These are phyloP conservation scores for Populus hybrid DNA, from an alignment of 441 rosid species.

Conservation along the genomic window DNA sequence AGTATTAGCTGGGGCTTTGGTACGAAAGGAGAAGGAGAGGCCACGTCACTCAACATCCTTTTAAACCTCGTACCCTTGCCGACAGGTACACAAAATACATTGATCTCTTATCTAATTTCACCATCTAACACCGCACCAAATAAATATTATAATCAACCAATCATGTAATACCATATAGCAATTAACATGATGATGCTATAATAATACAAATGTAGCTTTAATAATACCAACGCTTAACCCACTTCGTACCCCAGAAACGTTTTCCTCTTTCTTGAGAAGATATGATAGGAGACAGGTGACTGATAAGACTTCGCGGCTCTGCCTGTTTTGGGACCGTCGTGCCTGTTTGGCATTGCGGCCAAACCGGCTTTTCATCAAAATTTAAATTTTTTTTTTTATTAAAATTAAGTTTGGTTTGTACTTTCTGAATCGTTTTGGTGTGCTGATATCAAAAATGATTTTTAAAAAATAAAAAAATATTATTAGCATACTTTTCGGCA, in stretches of 20 bases:
- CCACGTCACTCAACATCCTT: conserved; percentile 39
- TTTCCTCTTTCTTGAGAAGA: background rate
- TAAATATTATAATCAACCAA: background rate
- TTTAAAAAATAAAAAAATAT: too few relatives aligned
- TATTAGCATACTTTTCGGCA: too few relatives aligned
- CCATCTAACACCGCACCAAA: background rate
- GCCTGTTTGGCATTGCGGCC: too few relatives aligned
- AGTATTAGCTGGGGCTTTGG: background rate
- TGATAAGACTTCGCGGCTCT: background rate
- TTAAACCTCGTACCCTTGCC: conserved; percentile 53
- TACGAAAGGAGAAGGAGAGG: conserved; percentile 32
- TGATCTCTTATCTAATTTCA: conserved; percentile 10
- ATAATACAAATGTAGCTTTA: background rate
- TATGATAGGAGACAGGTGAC: background rate
- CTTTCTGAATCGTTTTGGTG: too few relatives aligned
- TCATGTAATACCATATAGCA: background rate
- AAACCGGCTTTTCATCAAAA: too few relatives aligned
- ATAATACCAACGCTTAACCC: background rate
- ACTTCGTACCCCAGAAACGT: background rate
- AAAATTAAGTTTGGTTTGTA: too few relatives aligned
- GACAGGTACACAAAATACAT: conserved; percentile 28
- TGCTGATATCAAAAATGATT: too few relatives aligned
- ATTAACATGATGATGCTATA: background rate
- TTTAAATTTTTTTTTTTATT: too few relatives aligned
- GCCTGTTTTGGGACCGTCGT: background rate